phyloP scores from a whole-genome alignment of 1,139 yeast species.

The Kodamaea ohmeri region DNA sequence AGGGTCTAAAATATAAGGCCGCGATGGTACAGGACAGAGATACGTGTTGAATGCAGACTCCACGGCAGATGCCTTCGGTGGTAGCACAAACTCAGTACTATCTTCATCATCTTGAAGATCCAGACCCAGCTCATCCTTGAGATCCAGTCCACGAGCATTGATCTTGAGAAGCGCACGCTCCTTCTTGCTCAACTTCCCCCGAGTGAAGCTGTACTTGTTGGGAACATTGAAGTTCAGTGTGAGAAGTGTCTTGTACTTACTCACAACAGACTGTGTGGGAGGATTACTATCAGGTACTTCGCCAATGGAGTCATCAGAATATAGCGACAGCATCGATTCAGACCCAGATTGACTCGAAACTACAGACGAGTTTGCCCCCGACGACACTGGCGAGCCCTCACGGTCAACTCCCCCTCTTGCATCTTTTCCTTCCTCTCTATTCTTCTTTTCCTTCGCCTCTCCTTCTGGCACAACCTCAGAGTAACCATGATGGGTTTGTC shows the following conservation, averaged over 20 bases:
- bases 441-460: slow-evolving; percentile 1
- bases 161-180: slow-evolving; percentile 26
- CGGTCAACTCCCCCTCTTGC: not conserved
- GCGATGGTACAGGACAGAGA: slow-evolving; percentile 44
- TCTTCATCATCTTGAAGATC: slow-evolving; percentile 9
- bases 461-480: too few relatives aligned
- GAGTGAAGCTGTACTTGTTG: slow-evolving; percentile 8
- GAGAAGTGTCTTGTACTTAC: slow-evolving; percentile 22
- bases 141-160: slow-evolving; percentile 6
- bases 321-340: too few relatives aligned
- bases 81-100: slow-evolving; percentile 25
- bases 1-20: slow-evolving; percentile 34
- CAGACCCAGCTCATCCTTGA: slow-evolving; percentile 1
- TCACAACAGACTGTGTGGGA: slow-evolving; percentile 7
- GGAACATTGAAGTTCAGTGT: slow-evolving; percentile 19
- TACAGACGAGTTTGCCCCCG: not conserved
- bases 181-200: slow-evolving; percentile 19
- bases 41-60: slow-evolving; percentile 44
- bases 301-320: too few relatives aligned
- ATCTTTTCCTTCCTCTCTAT: not conserved
- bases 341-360: not conserved
- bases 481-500: too few relatives aligned
- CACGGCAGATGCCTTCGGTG: slow-evolving; percentile 46
- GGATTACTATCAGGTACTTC: too few relatives aligned
- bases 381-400: not conserved